Base-by-base conservation (phyloP, 139 green algal genomes). In the Chlamydomonas schloesseri region DNA sequence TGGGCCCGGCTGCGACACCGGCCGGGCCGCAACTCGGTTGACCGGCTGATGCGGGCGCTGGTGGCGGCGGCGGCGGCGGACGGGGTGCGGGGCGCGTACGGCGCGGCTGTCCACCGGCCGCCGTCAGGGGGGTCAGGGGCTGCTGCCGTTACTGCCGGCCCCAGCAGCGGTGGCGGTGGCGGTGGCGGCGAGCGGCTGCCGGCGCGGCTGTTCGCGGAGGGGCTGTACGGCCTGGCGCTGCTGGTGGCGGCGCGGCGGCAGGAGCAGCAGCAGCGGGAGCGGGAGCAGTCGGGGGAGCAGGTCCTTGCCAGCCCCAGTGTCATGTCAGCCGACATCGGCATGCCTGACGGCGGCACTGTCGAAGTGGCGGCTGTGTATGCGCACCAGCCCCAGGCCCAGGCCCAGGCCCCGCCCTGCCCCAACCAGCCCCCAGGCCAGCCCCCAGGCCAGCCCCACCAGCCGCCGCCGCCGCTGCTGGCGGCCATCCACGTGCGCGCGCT, bases 1-100 rank as follows among this genome's bases (percentile, higher is more conserved):
- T 83, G 76, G 76, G 76, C 62, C 60, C 76, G 60, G 62, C 37
- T 83, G 60, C 76, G 60, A 5, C n/a, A 83, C 76, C 17, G 34
- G 13, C 76, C 76, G 11, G 28, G 33, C 3, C 60, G 62, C 28
- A 83, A 83, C 26, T 20, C 62, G 55, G 26, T 83, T 0, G 62
- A 62, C 14, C 60, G 76, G 28, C 37, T 83, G 76, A 37, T 83
- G 3, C 55, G 46, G 37, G 6, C 73, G 11, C n/a, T 83, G 37
- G 60, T 70, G 29, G 58, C 37, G 28, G 60, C 76, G 42, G 37
- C 60, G 36, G 42, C 28, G 60, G 55, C 33, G 37, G 28, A n/a
- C 24, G 55, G 18, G 18, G 17, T 11, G 55, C 42, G 42, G 6
- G 42, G 42, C 6, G 42, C 42, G 42, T 50, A 50, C 42, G 42